Evolutionary conservation across 2,329 filamentous ascomycete species (phyloP), one percentile per base, ranked within the genome.

Genomic region (Lasiodiplodia gonubiensis): DNA sequence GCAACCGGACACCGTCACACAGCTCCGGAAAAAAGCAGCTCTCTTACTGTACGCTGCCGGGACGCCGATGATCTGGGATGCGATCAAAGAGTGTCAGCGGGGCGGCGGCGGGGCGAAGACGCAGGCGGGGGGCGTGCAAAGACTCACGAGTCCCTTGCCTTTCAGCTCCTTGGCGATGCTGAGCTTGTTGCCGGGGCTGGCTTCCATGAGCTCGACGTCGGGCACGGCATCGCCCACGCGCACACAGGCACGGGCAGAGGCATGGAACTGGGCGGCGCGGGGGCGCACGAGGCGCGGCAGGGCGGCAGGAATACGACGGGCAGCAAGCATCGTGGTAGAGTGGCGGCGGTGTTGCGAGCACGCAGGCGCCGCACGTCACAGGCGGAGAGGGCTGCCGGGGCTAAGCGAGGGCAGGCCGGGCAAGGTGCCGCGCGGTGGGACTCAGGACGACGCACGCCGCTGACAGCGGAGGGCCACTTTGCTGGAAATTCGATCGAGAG

Each of bases 141-240:
- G 55, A 59, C 55, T 25, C 55, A 59, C 55, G 12, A 67, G 55
- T 48, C 92, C 93, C 76, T 92, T 91, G 70, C 87, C 89, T 70
- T 85, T 85, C 70, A 96, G 86, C 82, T 96, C 92, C 70, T 90
- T 86, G 72, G 91, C 88, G 68, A 98, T 86, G 81, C 92, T 94
- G 79, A 98, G 89, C 81, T 94, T 95, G 86, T 93, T 96, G 69
- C 92, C 93, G 0, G 94, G 94, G n/a, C 91, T 93, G 80, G 87
- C 86, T 82, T 98, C 90, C 72, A 97, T 86, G 60, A 92, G 89
- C 71, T 93, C 88, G 68, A 94, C 81, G 79, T 89, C 82, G 53
- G 94, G 95, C 66, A 98, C 84, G 72, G 85, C 81, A 79, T 97
- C 93, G 75, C 94, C 94, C 69, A 89, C 89, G 74, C 91, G 86